Evolutionary conservation across 2,329 filamentous ascomycete species (phyloP), one percentile per base, ranked within the genome.

Genomic region (Blastomyces emzantsi): DNA sequence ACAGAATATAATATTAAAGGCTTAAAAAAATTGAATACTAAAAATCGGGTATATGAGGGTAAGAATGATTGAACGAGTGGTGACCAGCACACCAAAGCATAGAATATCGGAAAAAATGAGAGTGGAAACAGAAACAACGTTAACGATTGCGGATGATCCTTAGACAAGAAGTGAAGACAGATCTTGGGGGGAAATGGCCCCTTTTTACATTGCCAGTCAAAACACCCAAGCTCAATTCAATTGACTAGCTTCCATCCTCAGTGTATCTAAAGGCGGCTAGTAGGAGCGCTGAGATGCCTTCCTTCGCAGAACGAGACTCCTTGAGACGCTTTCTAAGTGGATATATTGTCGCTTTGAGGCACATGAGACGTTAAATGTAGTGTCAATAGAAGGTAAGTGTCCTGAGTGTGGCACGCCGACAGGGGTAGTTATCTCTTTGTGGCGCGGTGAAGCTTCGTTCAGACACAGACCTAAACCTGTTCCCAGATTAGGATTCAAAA

Each of bases 61-160:
- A 30, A 33, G 62, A 57, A 62, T n/a, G 52, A 63, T 64, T 63
- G 62, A 63, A 62, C 61, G 62, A 63, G 64, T 60, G 63, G 63
- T 62, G 65, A 66, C 65, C 65, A 66, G 63, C 65, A 62, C 63
- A 64, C 63, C 61, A 63, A 63, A 63, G 51, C 62, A 63, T 63
- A 55, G 65, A 66, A 62, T 56, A 47, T 47, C 39, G 55, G 60
- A 64, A 54, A 60, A 63, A 62, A 59, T 43, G 64, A 66, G 60
- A 63, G 52, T 59, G 63, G 62, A 61, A 61, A 56, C 30, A 61
- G 64, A 51, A 39, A 51, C 62, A 36, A 47, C 45, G 63, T 63
- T 49, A 28, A 62, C 25, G 60, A 62, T 22, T 58, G 45, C 5
- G 54, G 43, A 63, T 17, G 13, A 58, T 57, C 51, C 62, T 60